These are phyloP conservation scores for Crucibulum laeve DNA, from an alignment of 768 basidiomycete genomes.

Conservation along the genomic window DNA sequence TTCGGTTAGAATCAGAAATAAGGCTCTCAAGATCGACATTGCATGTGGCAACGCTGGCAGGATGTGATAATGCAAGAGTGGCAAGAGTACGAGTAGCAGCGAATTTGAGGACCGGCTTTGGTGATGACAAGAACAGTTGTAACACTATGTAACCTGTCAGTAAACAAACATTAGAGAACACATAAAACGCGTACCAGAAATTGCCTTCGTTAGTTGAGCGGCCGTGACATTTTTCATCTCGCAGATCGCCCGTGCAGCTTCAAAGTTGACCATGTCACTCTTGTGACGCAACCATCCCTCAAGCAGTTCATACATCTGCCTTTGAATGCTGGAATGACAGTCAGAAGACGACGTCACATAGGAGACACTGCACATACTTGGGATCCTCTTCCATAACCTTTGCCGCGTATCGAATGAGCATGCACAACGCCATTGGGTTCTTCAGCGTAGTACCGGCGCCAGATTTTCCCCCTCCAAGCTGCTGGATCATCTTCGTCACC, in stretches of 20 bases:
- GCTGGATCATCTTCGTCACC: conserved; percentile 98
- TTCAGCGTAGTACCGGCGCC: conserved; percentile 82
- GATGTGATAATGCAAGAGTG: conserved; percentile 81
- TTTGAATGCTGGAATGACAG: conserved; percentile 63
- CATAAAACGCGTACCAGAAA: conserved; percentile 64
- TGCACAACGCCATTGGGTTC: conserved; percentile 96
- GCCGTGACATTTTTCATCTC: conserved; percentile 86
- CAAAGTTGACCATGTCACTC: conserved; percentile 99
- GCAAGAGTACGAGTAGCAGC: conserved; percentile 96
- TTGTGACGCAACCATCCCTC: conserved; percentile 97
- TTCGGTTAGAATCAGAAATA: conserved; percentile 92
- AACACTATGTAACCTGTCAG: conserved; percentile 51
- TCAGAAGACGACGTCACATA: neutral
- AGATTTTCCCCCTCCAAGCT: conserved; percentile 85
- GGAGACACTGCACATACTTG: conserved; percentile 60
- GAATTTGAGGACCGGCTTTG: conserved; percentile 93
- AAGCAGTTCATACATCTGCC: conserved; percentile 88
- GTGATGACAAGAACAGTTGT: conserved; percentile 93
- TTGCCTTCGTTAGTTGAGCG: conserved; percentile 78
- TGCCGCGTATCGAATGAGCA: conserved; percentile 97
- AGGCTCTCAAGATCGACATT: conserved; percentile 96
- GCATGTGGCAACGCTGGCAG: conserved; percentile 82
- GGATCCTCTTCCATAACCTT: conserved; percentile 99
- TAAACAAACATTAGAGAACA: neutral
- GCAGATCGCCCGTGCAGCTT: conserved; percentile 95